These are phyloP conservation scores for Diaporthe helianthi DNA, from an alignment of 2,329 filamentous ascomycete species.

Conservation along the genomic window DNA sequence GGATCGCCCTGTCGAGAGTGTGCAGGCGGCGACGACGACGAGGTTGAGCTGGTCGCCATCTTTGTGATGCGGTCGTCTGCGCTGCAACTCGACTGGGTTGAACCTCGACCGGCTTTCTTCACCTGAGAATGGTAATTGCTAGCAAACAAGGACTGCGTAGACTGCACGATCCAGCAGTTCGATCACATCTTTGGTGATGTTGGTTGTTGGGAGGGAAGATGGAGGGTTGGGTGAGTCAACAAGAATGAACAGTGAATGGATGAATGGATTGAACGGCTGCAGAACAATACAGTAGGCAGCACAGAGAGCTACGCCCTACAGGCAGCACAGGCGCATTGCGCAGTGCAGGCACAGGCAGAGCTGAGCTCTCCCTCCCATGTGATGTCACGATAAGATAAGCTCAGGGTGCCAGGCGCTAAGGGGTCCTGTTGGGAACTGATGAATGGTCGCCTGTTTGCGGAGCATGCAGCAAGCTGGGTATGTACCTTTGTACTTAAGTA, in stretches of 20 bases:
- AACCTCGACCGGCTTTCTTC: constrained; percentile 15
- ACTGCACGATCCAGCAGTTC: constrained; percentile 24
- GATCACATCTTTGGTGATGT: constrained; percentile 29
- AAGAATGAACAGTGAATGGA: background rate
- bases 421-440: background rate
- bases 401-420: constrained; percentile 5
- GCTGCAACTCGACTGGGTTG: background rate
- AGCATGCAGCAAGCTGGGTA: no score
- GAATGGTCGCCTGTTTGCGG: background rate
- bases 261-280: background rate
- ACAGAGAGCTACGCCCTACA: background rate
- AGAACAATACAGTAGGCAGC: background rate
- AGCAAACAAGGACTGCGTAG: constrained; percentile 2
- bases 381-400: constrained; percentile 31
- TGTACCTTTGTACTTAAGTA: no score
- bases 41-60: constrained; percentile 29
- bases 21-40: constrained; percentile 30
- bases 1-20: constrained; percentile 25
- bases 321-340: background rate
- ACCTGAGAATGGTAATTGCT: background rate
- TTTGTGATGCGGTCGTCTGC: background rate
- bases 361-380: constrained; percentile 1
- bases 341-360: background rate
- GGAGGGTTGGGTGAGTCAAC: background rate
- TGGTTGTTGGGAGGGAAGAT: background rate